These are phyloP conservation scores for Suillus subaureus DNA, from an alignment of 768 basidiomycete species.

Conservation along the genomic window DNA sequence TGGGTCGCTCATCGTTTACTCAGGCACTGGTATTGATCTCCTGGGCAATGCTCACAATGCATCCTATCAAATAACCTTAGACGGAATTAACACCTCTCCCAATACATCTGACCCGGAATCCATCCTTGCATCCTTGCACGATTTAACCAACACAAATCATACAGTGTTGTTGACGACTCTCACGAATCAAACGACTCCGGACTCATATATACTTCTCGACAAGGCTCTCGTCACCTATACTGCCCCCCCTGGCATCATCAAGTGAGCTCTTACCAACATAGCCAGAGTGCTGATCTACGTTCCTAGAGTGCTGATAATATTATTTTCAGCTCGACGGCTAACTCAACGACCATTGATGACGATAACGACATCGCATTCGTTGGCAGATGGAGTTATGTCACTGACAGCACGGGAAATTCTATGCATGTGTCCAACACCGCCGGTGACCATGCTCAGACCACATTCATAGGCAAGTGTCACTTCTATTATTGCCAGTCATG, in stretches of 20 bases:
- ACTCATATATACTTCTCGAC: conserved; percentile 56
- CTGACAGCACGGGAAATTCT: conserved; percentile 30
- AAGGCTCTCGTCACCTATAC: conserved; percentile 51
- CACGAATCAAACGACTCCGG: conserved; percentile 30
- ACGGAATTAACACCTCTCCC: conserved; percentile 40
- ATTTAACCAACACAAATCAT: conserved; percentile 53
- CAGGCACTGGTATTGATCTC: conserved; percentile 69
- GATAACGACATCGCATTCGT: conserved; percentile 46
- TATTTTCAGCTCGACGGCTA: conserved; percentile 36
- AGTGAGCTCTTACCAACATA: conserved; percentile 32
- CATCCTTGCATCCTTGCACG: conserved; percentile 51
- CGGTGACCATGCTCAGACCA: conserved; percentile 47
- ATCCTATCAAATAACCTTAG: conserved; percentile 52
- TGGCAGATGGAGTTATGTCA: conserved; percentile 56
- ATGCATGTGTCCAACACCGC: conserved; percentile 37
- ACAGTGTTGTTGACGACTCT: conserved; percentile 56
- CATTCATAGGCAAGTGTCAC: conserved; percentile 49
- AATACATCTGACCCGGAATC: conserved; percentile 30
- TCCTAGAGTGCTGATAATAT: conserved; percentile 23
- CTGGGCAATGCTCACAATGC: conserved; percentile 51
- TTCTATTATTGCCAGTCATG: conserved; percentile 1
- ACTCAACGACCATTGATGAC: conserved; percentile 44
- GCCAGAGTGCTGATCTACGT: conserved; percentile 3
- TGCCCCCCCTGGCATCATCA: conserved; percentile 31
- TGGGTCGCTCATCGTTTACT: background rate